These are phyloP conservation scores for Gorgonomyces haynaldii DNA, from an alignment of 192 early-diverging fungal genomes.

Conservation along the genomic window DNA sequence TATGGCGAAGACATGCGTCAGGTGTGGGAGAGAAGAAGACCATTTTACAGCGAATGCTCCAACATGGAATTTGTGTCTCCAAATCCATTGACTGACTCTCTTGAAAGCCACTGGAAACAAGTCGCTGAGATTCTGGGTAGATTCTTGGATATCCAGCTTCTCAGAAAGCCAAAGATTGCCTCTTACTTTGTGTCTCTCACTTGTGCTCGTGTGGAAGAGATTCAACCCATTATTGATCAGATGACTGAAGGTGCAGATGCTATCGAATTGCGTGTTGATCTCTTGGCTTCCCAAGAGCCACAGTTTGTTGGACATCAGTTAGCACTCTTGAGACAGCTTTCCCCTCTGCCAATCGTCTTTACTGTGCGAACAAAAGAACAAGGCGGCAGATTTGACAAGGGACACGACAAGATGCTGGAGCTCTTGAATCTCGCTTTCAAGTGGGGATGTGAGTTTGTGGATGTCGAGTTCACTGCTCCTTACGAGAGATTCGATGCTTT, in stretches of 20 bases:
- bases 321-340: conserved; percentile 54
- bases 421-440: conserved; percentile 56
- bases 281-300: conserved; percentile 46
- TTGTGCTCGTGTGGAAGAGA: conserved; percentile 31
- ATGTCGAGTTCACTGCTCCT: conserved; percentile 60
- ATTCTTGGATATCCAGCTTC: conserved; percentile 46
- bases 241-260: conserved; percentile 74
- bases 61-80: conserved; percentile 60
- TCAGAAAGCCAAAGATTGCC: conserved; percentile 24
- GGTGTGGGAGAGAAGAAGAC: conserved; percentile 67
- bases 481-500: conserved; percentile 20
- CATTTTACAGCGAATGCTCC: conserved; percentile 67
- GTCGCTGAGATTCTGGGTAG: conserved; percentile 66
- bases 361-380: conserved; percentile 84
- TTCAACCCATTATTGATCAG: conserved; percentile 39
- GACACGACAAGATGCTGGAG: conserved; percentile 46
- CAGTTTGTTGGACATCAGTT: conserved; percentile 73
- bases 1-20: conserved; percentile 66
- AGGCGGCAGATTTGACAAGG: conserved; percentile 71
- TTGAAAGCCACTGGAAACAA: conserved; percentile 58
- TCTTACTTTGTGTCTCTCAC: conserved; percentile 85
- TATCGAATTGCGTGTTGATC: conserved; percentile 86
- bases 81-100: conserved; percentile 28
- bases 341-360: conserved; percentile 76
- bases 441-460: conserved; percentile 92